Evolutionary conservation across 2,329 filamentous ascomycete species (phyloP), one percentile per base, ranked within the genome.

Genomic region (Colletotrichum magnum): DNA sequence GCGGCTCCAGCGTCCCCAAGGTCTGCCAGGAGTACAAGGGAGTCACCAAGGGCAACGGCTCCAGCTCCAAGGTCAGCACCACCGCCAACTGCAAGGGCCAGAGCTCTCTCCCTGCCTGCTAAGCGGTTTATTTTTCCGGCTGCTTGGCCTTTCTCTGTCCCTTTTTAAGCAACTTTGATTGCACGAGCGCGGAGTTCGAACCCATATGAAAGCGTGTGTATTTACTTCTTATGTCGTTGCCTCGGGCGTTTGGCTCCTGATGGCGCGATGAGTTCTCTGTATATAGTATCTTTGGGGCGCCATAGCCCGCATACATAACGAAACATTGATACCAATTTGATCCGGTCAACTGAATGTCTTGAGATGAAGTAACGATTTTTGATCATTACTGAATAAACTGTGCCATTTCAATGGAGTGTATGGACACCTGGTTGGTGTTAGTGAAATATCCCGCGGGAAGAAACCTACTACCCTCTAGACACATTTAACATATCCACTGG

Each of bases 21-120:
- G 70, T 72, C 45, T 72, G 70, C 60, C 70, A 72, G 48, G 68
- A 72, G 64, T 72, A 71, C 70, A 68, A 71, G 68, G 70, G 70
- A 4, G 68, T 72, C 58, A 62, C 24, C 18, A 72, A 71, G 64
- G 63, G 64, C 39, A 59, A 50, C 52, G 64, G 64, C 12, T 39
- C 57, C 36, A 71, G 68, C 68, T 21, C 28, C 47, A 72, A 72
- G 64, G 70, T 72, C 59, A 69, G 26, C 54, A 72, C 68, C 36
- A 71, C 70, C 4, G 70, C 72, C 45, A 64, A 69, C 61, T 70
- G 68, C 68, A 70, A 68, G 68, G 68, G 68, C 36, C 68, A 70
- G 64, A 59, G 64, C 16, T 70, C 68, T 7, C 54, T 70, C 26
- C 56, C 68, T 6, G 41, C 58, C 50, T 70, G 68, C 68, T 70